Evolutionary conservation across 768 basidiomycete species (phyloP).

Genomic region (Agaricus sinodeliciosus): DNA sequence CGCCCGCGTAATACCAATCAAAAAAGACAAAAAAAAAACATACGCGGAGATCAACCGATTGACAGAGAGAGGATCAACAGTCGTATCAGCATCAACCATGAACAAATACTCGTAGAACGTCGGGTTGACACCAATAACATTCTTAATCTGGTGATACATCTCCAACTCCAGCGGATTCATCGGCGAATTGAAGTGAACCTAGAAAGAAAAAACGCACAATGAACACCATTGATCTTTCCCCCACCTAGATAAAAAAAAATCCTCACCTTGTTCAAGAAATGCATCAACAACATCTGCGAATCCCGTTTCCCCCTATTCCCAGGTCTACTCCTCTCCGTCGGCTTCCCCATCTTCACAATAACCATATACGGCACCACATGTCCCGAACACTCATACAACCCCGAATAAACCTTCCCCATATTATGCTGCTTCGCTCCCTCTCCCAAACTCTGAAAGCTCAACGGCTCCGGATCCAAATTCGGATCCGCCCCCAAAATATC

Average conservation of each 20-base stretch:
- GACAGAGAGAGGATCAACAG: constrained; percentile 79
- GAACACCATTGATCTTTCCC: constrained; percentile 1
- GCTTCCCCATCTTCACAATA: constrained; percentile 91
- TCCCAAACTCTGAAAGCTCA: constrained; percentile 90
- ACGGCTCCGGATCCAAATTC: constrained; percentile 87
- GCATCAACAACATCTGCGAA: constrained; percentile 93
- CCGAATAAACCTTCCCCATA: constrained; percentile 97
- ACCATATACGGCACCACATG: constrained; percentile 96
- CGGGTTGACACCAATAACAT: constrained; percentile 98
- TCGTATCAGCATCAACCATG: constrained; percentile 93
- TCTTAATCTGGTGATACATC: constrained; percentile 99
- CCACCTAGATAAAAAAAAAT: background rate
- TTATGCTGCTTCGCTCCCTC: constrained; percentile 96
- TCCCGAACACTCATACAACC: constrained; percentile 87
- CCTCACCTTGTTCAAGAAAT: constrained; percentile 91
- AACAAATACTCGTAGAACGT: constrained; percentile 96
- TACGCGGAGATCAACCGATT: constrained; percentile 93
- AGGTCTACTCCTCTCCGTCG: constrained; percentile 85
- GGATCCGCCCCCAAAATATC: constrained; percentile 95
- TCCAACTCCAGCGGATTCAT: constrained; percentile 98
- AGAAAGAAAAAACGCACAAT: constrained; percentile 2
- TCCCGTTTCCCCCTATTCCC: constrained; percentile 99
- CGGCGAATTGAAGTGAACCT: constrained; percentile 95
- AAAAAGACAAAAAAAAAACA: constrained; percentile 33
- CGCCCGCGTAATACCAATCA: background rate